phyloP scores from a whole-genome alignment of 768 basidiomycete species.

The Mycena olivaceomarginata region DNA sequence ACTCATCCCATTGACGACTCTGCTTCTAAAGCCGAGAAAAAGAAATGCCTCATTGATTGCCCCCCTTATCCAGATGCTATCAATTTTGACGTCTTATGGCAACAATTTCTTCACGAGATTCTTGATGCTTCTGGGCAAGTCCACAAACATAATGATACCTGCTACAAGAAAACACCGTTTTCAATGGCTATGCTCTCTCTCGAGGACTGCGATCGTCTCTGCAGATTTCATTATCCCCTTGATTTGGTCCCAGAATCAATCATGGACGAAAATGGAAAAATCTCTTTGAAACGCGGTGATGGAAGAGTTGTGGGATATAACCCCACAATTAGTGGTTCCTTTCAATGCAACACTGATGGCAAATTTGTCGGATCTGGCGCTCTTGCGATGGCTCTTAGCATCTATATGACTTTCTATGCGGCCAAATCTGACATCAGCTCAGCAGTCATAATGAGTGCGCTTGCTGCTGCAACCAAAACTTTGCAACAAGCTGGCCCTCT shows the following conservation, averaged over 20 bases:
- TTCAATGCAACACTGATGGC: too few species aligned
- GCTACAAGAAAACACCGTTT: slow-evolving; percentile 19
- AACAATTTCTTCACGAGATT: slow-evolving; percentile 11
- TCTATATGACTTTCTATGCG: slow-evolving; percentile 32
- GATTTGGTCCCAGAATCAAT: slow-evolving; percentile 4
- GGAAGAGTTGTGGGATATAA: neutral
- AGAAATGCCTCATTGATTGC: neutral
- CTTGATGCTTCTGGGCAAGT: slow-evolving; percentile 17
- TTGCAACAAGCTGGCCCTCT: neutral
- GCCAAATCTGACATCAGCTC: slow-evolving; percentile 33
- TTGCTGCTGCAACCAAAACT: slow-evolving; percentile 30
- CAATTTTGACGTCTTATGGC: neutral
- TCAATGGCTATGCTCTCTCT: neutral
- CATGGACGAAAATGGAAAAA: slow-evolving; percentile 42
- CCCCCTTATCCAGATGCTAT: slow-evolving; percentile 8
- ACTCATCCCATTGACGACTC: neutral
- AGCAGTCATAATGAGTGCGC: slow-evolving; percentile 36
- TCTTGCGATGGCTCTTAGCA: slow-evolving; percentile 27
- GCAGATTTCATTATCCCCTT: slow-evolving; percentile 33
- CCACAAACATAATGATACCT: slow-evolving; percentile 13
- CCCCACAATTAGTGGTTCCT: too few species aligned
- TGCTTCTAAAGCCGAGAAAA: neutral
- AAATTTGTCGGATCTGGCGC: slow-evolving; percentile 26
- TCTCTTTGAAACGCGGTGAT: slow-evolving; percentile 25
- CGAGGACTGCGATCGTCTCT: slow-evolving; percentile 28